These are phyloP conservation scores for Ophiocordyceps polyrhachis-furcata DNA, from an alignment of 2,329 filamentous ascomycete genomes.

Conservation along the genomic window DNA sequence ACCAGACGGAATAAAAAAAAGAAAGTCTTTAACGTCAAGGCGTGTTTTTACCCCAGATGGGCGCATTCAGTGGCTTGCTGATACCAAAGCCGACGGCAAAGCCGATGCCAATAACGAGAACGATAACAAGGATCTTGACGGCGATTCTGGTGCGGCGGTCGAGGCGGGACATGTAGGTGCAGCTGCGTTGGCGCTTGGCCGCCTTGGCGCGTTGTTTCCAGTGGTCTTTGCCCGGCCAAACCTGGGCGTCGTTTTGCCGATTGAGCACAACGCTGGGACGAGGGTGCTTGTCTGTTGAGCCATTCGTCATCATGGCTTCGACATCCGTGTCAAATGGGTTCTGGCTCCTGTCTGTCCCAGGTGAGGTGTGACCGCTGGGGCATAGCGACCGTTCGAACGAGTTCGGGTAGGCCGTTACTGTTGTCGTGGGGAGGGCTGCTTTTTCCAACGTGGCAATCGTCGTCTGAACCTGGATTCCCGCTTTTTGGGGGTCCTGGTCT, in stretches of 20 bases:
- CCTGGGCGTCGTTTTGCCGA: slow-evolving; percentile 28
- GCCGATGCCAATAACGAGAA: slow-evolving; percentile 33
- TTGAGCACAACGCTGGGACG: slow-evolving; percentile 9
- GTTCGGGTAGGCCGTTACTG: slow-evolving; percentile 6
- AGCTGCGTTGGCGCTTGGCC: slow-evolving; percentile 32
- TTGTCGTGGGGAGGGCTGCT: slow-evolving; percentile 8
- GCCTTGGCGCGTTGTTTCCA: slow-evolving; percentile 41
- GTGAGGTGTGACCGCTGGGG: slow-evolving; percentile 23
- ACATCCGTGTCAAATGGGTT: slow-evolving; percentile 41
- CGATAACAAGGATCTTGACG: slow-evolving; percentile 31
- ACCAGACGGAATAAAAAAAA: neutral
- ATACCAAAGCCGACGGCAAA: slow-evolving; percentile 40
- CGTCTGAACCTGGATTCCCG: slow-evolving; percentile 2
- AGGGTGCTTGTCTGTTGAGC: slow-evolving; percentile 14
- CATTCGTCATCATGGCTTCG: slow-evolving; percentile 29
- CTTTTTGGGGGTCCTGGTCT: neutral
- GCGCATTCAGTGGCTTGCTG: slow-evolving; percentile 40
- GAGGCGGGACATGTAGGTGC: slow-evolving; percentile 32
- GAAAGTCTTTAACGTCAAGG: neutral
- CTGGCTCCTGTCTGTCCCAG: slow-evolving; percentile 19
- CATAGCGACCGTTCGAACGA: slow-evolving; percentile 9
- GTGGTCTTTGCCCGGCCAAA: slow-evolving; percentile 41
- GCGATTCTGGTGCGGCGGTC: slow-evolving; percentile 35
- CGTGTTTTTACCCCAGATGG: slow-evolving; percentile 28
- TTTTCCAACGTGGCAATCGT: slow-evolving; percentile 12